Percentiles rank a stretch among this genome's conserved stretches.
These are phyloP conservation scores for Candida morakotiae DNA, from an alignment of 805 yeast species.

Conservation along the genomic window DNA sequence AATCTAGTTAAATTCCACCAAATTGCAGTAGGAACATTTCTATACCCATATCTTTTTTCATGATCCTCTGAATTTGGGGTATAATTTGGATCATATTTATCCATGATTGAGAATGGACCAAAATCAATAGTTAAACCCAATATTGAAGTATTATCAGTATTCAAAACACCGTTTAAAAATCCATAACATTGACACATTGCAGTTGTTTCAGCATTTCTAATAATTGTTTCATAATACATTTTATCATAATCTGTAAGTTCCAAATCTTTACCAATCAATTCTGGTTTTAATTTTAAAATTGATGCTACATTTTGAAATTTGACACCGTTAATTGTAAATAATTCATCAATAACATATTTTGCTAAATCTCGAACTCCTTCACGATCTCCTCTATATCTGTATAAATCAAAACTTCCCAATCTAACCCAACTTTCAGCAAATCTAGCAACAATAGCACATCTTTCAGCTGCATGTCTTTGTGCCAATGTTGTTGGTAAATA, in stretches of 20 bases:
- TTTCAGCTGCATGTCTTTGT: constrained; percentile 64
- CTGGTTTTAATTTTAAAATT: constrained; percentile 15
- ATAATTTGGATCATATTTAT: constrained; percentile 71
- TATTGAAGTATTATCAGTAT: constrained; percentile 92
- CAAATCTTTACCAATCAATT: constrained; percentile 14
- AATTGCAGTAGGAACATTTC: constrained; percentile 79
- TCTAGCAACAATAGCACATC: constrained; percentile 80
- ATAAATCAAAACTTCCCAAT: constrained; percentile 83
- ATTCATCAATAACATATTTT: constrained; percentile 67
- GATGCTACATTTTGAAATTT: constrained; percentile 26
- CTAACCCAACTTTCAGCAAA: constrained; percentile 86
- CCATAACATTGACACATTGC: constrained; percentile 92
- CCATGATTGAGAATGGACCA: constrained; percentile 94
- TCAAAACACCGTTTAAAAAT: constrained; percentile 88
- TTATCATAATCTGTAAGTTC: constrained; percentile 59
- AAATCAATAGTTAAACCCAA: constrained; percentile 85
- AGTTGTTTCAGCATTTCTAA: constrained; percentile 70
- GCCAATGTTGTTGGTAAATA: constrained; percentile 74
- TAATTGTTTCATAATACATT: constrained; percentile 65
- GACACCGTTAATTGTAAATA: constrained; percentile 40
- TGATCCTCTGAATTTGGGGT: constrained; percentile 91
- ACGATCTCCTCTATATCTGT: constrained; percentile 68
- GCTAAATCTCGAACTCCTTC: constrained; percentile 58
- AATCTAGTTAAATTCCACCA: constrained; percentile 91
- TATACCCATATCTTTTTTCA: constrained; percentile 65